Percentiles rank a stretch among this genome's conserved stretches.
Conservation (phyloP, 768 basidiomycete genomes). For the Rhodosporidiobolus sp. region DNA sequence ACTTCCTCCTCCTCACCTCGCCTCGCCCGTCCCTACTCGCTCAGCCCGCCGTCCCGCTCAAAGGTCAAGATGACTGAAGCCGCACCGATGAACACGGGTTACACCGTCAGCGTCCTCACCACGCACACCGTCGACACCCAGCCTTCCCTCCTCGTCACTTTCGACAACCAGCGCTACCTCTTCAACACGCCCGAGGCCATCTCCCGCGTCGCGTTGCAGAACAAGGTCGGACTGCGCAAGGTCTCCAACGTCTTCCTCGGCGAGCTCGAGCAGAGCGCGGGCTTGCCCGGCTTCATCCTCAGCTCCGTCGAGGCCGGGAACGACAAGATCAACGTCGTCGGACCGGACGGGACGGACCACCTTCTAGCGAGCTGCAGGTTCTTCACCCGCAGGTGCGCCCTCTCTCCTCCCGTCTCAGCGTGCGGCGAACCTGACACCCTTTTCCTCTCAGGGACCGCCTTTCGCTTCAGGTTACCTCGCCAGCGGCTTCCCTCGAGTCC, state of each 20-base stretch:
- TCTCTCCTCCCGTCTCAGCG: neutral
- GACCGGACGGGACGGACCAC: constrained; percentile 53
- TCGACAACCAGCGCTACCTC: constrained; percentile 75
- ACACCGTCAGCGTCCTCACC: constrained; percentile 29
- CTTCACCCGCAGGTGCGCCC: constrained; percentile 14
- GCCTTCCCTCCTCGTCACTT: constrained; percentile 69
- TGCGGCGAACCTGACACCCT: neutral
- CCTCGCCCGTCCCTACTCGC: no score
- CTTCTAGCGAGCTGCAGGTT: constrained; percentile 24
- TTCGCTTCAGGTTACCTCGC: constrained; percentile 54
- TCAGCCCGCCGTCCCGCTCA: neutral
- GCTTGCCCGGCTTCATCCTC: constrained; percentile 68
- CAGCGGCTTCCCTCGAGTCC: constrained; percentile 3
- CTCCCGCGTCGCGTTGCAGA: constrained; percentile 69
- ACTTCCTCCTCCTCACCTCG: no score
- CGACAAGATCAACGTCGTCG: constrained; percentile 60
- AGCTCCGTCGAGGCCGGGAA: constrained; percentile 69
- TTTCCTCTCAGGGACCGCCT: constrained; percentile 55
- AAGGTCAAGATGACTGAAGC: constrained; percentile 9
- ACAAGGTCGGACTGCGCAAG: constrained; percentile 63
- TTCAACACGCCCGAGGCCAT: constrained; percentile 85
- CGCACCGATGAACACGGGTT: constrained; percentile 11
- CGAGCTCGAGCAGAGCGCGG: constrained; percentile 58
- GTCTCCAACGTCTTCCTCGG: constrained; percentile 71
- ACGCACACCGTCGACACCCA: constrained; percentile 63